Evolutionary conservation across 2,329 filamentous ascomycete species (phyloP), one percentile per base, ranked within the genome.

Genomic region (Conoideocrella luteorostrata): DNA sequence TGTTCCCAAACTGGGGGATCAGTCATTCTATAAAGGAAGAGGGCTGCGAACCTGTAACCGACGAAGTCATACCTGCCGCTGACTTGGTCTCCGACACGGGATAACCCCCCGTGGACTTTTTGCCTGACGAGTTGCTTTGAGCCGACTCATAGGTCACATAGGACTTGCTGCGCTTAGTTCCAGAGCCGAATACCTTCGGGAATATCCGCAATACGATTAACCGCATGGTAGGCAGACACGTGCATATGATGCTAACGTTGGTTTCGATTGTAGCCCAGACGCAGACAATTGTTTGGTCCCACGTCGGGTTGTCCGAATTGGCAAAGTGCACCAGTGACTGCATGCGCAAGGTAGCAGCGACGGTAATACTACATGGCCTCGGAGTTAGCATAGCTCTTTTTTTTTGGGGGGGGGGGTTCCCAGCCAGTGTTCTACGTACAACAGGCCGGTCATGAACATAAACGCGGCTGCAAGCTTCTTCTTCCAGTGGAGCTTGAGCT

Each of bases 281-380:
- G 12, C 18, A 18, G 7, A 26, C 24, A 13, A 7, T 9, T 22
- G 18, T 35, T 18, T 23, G 40, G 20, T 47, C 7, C 38, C 22
- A 33, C 30, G 46, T 18, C 35, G 34, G 26, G 28, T 43, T 41
- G 15, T 11, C 36, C 21, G 17, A 37, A n/a, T 40, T 32, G 2
- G 18, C 12, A 18, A 33, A 37, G 15, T 32, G 30, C 3, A 42
- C 34, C 28, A 39, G 36, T 7, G 36, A 39, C 17, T 39, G 36
- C 20, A 39, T 7, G 9, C 36, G 20, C 10, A 39, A 22, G 5
- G 21, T 18, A 9, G 36, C 23, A 7, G 26, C 36, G 7, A 39
- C 17, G 11, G 36, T 39, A n/a, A 39, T 22, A 24, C 36, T 39
- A 24, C 32, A 7, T 13, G 7, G 21, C 21, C 13, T 13, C 13